Evolutionary conservation across 345 rosid genomes (phyloP), one percentile per base, ranked within the genome.

Genomic region (Brassica cretica): DNA sequence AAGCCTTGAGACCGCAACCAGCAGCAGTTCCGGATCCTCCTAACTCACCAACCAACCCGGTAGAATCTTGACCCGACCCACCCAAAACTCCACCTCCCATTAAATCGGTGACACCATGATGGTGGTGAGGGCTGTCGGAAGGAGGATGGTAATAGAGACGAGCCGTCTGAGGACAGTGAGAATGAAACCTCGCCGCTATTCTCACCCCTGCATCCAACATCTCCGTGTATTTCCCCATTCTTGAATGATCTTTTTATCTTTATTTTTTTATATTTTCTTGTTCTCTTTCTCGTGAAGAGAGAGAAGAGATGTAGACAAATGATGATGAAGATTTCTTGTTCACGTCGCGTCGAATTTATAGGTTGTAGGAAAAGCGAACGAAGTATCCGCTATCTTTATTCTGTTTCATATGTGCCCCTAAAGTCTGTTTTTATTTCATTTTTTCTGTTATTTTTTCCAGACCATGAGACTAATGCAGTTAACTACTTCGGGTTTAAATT

Each of bases 101-200:
- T 16, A 53, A n/a, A 53, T 53, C 60, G 24, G 60, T 16, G 60
- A 53, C 60, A 16, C 60, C 60, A 3, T 53, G 60, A 6, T 53
- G 60, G 24, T 16, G 60, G 10, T 53, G 60, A 16, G 16, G 60
- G 60, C 24, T 16, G 60, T 53, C 60, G 10, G 60, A 53, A 16
- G 60, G 60, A 53, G 60, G 60, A 53, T 53, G 60, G 60, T 53
- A 53, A 53, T 53, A 53, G 60, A 53, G 60, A 16, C 60, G 60
- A 10, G 60, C 60, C 60, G 60, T 53, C 60, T 53, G 60, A 53
- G 60, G 60, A 53, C 60, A 53, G 60, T 53, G 60, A 53, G 60
- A 53, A 53, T 53, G 60, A 53, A 53, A 53, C 60, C 60, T 53
- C 21, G 60, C 60, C 24, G 24, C 60, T 16, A 53, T 53, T 53